phyloP scores from a whole-genome alignment of 169 alveolate genomes.

The Cryptosporidium felis region DNA sequence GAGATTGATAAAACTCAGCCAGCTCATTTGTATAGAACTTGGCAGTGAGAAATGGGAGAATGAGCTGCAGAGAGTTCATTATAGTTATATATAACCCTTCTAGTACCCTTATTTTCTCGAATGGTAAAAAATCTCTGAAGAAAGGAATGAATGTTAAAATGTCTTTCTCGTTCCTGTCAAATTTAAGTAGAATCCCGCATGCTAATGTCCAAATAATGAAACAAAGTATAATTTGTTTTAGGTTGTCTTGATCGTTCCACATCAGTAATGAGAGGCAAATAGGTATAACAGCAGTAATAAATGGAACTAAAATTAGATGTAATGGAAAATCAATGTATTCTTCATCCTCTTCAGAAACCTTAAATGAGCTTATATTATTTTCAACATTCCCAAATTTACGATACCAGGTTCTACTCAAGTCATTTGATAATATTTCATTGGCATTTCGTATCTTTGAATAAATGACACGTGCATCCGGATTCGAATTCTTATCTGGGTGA shows the following conservation, averaged over 20 bases:
- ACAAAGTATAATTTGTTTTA: conserved; percentile 14
- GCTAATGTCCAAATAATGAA: conserved; percentile 50
- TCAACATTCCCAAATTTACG: conserved; percentile 50
- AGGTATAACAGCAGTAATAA: conserved; percentile 55
- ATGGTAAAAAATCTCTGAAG: conserved; percentile 58
- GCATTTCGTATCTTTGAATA: conserved; percentile 81
- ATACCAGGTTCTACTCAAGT: conserved; percentile 50
- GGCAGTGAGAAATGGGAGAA: conserved; percentile 10
- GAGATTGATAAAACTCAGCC: conserved; percentile 57
- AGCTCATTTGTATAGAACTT: conserved; percentile 18
- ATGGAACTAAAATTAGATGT: conserved; percentile 26
- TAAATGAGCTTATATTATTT: conserved; percentile 9
- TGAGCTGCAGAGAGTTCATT: conserved; percentile 41
- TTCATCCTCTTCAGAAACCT: conserved; percentile 32
- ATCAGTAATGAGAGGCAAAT: conserved; percentile 41
- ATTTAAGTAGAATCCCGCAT: conserved; percentile 29
- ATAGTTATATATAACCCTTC: conserved; percentile 55
- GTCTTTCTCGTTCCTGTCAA: conserved; percentile 37
- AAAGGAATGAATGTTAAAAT: conserved; percentile 39
- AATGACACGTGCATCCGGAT: conserved; percentile 78
- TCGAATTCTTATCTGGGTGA: conserved; percentile 93
- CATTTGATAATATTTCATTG: conserved; percentile 74
- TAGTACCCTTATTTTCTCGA: conserved; percentile 54
- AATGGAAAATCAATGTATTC: conserved; percentile 42
- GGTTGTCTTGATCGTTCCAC: conserved; percentile 59